phyloP scores from a whole-genome alignment of 2,329 filamentous ascomycete genomes.

The Diaporthe sp. region DNA sequence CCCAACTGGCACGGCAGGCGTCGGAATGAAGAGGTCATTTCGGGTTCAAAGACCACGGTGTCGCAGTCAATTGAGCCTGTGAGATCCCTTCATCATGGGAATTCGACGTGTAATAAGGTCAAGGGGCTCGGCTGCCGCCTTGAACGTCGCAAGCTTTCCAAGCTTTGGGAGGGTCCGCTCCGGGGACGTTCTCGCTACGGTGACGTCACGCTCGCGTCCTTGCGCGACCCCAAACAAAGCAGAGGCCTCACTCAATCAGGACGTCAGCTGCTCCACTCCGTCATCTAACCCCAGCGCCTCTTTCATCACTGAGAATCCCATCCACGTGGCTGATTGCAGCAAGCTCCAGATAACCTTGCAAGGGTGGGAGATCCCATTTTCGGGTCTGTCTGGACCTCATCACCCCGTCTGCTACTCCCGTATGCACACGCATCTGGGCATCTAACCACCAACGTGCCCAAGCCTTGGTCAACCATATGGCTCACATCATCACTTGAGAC shows the following conservation, averaged over 20 bases:
- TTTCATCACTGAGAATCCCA: background rate
- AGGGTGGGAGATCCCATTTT: background rate
- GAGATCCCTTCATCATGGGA: slow-evolving; percentile 1
- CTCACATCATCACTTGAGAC: no score
- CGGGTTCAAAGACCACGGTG: slow-evolving; percentile 31
- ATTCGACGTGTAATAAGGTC: background rate
- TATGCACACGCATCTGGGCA: background rate
- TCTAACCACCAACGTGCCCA: background rate
- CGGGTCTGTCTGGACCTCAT: background rate
- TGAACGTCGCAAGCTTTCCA: slow-evolving; percentile 12
- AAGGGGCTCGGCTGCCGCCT: background rate
- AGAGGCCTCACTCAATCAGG: slow-evolving; percentile 16
- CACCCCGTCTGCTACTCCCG: background rate
- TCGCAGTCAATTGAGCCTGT: background rate
- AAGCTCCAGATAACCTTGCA: background rate
- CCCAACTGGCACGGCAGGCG: slow-evolving; percentile 43
- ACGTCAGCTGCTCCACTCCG: slow-evolving; percentile 26
- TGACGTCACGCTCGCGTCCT: slow-evolving; percentile 22
- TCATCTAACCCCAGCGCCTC: slow-evolving; percentile 18
- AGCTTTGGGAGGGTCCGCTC: slow-evolving; percentile 9
- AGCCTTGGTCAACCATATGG: background rate
- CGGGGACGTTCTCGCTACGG: background rate
- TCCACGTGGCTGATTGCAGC: background rate
- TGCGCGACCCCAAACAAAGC: background rate
- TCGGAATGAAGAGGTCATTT: slow-evolving; percentile 44